Evolutionary conservation across 2,329 filamentous ascomycete species (phyloP), one percentile per base, ranked within the genome.

Genomic region (Cladosporium sp.): DNA sequence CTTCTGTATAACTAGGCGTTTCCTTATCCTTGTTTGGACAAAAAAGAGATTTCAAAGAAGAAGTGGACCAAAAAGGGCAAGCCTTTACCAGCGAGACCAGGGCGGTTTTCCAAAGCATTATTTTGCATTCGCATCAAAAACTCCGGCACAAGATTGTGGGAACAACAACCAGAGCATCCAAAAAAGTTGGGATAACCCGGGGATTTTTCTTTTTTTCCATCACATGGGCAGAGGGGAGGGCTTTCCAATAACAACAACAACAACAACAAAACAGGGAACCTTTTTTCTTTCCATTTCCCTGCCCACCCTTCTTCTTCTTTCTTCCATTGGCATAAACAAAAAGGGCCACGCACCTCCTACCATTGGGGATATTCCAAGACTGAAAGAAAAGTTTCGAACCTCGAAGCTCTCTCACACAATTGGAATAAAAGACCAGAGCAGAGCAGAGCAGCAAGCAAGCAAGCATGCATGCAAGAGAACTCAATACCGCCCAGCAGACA

Each of bases 1-100:
- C 44, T n/a, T 63, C 60, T 63, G 60, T 63, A 56, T 35, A n/a
- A 63, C 49, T 63, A 63, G 60, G 60, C 60, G 49, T 56, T 63
- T 35, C 18, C 35, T 5, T 23, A 26, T 26, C 23, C 23, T 26
- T 26, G 23, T 23, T 50, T 61, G 58, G 46, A 52, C 18, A 61
- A 33, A 6, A 8, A 46, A 26, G 23, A 26, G 23, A 23, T n/a
- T 28, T 7, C 3, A 11, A 40, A 56, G 49, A 40, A 56, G 49
- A 53, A n/a, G 18, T 29, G 26, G 26, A 31, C n/a, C 26, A 52
- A 26, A 44, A 53, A 33, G 28, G 50, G 50, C 50, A 53, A 40
- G 21, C 53, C 53, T 57, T 57, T 57, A 57, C 18, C 37, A 44
- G 16, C 8, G 35, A 40, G 11, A 35, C 52, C 28, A 33, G 28